Evolutionary conservation across 345 rosid genomes (phyloP), one percentile per base, ranked within the genome.

Genomic region (Eucalyptus polyanthemos): DNA sequence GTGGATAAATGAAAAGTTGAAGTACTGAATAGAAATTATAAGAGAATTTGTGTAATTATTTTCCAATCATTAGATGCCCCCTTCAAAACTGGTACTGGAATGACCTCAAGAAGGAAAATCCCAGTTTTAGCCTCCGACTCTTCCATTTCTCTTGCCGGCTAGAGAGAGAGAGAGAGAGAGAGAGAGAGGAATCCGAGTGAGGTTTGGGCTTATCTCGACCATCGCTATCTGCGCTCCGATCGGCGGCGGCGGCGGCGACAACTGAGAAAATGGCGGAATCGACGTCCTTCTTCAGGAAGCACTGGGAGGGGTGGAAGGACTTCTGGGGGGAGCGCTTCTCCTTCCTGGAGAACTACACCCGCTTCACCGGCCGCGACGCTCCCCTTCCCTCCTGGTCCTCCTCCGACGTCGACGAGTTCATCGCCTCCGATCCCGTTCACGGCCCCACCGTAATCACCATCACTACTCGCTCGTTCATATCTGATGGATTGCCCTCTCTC

Each of bases 361-460:
- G 94, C 86, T 95, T 95, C 94, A 88, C 93, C 91, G 92, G 88
- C 60, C 95, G 94, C 13, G 94, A 95, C 45, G 76, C 87, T 27
- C 95, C 98, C 50, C 96, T 95, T 65, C 97, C 98, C 69, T 90
- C 95, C 51, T 97, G 99, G 99, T 96, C 99, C 45, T 88, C 93
- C 89, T 93, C 98, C 53, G 99, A 97, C 89, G 96, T 97, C 62
- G 93, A 95, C 1, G 95, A 95, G 7, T 97, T 97, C 94, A 95
- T 97, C 19, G 97, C 97, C 81, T 93, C 98, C 65, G 99, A 97
- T 95, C 96, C 97, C 29, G 90, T 93, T 54, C 93, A 96, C 87
- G 99, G 99, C 91, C 96, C 98, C 90, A 86, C 93, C 80, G 99
- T 97, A 95, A 91, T 86, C 62, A 56, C 62, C 29, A 4, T 54